Evolutionary conservation across 164 flowering plant genomes (phyloP).

Genomic region (Vitis rupestris): DNA sequence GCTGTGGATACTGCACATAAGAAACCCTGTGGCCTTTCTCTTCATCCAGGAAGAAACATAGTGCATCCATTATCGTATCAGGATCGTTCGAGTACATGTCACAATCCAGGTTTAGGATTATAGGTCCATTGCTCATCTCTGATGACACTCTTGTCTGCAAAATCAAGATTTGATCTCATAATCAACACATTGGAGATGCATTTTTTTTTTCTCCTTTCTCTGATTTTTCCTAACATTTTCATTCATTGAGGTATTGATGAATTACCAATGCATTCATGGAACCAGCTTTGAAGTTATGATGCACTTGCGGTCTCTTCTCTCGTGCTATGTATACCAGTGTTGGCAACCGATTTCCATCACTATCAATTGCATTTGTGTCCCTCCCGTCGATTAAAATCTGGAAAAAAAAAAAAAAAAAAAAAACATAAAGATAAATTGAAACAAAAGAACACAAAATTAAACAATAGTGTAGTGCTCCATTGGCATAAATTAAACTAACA

Average conservation of each 20-base stretch:
- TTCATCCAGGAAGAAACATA: slow-evolving; percentile 86
- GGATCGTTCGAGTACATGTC: slow-evolving; percentile 79
- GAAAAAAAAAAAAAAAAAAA: slow-evolving; percentile 8
- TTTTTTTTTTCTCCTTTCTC: too few relatives aligned
- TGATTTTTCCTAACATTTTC: too few relatives aligned
- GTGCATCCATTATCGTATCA: slow-evolving; percentile 45
- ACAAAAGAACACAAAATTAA: not conserved
- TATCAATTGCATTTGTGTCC: slow-evolving; percentile 28
- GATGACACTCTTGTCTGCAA: slow-evolving; percentile 74
- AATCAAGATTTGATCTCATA: not conserved
- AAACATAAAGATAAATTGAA: not conserved
- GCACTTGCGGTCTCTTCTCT: slow-evolving; percentile 42
- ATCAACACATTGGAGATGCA: too few relatives aligned
- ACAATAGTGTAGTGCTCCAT: too few relatives aligned
- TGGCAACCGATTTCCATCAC: slow-evolving; percentile 43
- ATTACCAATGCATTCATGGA: slow-evolving; percentile 55
- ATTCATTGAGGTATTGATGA: not conserved
- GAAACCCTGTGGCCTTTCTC: slow-evolving; percentile 49
- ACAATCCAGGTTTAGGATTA: slow-evolving; percentile 74
- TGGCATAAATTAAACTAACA: too few relatives aligned
- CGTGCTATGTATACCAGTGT: slow-evolving; percentile 52
- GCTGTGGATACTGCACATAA: slow-evolving; percentile 73
- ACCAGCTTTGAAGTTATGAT: slow-evolving; percentile 64
- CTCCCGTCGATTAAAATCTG: slow-evolving; percentile 36
- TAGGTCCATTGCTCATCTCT: slow-evolving; percentile 51